A percentile compares a stretch with the other conserved stretches of the same genome.
Evolutionary conservation across 441 rosid species (phyloP).

Genomic region (Jatropha podagrica): DNA sequence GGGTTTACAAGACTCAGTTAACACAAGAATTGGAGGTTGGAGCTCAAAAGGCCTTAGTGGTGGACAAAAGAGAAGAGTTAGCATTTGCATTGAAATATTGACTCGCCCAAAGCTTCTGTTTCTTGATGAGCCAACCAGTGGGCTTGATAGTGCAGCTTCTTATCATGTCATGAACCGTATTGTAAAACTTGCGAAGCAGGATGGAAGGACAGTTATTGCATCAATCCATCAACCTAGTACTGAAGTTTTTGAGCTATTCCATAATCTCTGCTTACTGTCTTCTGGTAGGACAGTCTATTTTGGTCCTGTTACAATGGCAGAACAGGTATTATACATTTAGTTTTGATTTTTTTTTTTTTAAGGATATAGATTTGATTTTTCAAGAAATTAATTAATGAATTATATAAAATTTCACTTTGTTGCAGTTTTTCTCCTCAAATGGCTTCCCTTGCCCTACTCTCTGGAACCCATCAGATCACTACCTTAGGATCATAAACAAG

Average conservation of each 20-base stretch:
- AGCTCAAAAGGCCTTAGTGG: conserved; percentile 49
- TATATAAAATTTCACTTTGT: neutral
- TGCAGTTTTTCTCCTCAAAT: conserved; percentile 45
- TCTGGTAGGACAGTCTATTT: conserved; percentile 40
- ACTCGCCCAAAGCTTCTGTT: conserved; percentile 47
- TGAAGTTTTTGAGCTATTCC: conserved; percentile 54
- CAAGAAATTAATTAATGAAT: neutral
- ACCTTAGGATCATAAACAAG: conserved; percentile 47
- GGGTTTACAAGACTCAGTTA: conserved; percentile 46
- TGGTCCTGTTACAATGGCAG: conserved; percentile 42
- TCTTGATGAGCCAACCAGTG: conserved; percentile 62
- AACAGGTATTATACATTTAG: conserved; percentile 26
- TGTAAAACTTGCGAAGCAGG: conserved; percentile 32
- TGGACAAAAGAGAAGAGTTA: conserved; percentile 52
- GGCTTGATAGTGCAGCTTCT: conserved; percentile 62
- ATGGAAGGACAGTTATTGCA: conserved; percentile 42
- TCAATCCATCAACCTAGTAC: conserved; percentile 57
- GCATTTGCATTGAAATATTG: conserved; percentile 59
- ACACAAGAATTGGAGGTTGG: conserved; percentile 57
- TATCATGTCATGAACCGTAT: conserved; percentile 49
- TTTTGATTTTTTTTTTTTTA: no score
- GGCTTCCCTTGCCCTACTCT: conserved; percentile 51
- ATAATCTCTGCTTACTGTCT: conserved; percentile 47
- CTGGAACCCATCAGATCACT: conserved; percentile 56
- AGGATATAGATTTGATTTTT: no score